Evolutionary conservation across 2,329 filamentous ascomycete genomes (phyloP), one percentile per base, ranked within the genome.

Genomic region (Cladosporium cucumerinum): DNA sequence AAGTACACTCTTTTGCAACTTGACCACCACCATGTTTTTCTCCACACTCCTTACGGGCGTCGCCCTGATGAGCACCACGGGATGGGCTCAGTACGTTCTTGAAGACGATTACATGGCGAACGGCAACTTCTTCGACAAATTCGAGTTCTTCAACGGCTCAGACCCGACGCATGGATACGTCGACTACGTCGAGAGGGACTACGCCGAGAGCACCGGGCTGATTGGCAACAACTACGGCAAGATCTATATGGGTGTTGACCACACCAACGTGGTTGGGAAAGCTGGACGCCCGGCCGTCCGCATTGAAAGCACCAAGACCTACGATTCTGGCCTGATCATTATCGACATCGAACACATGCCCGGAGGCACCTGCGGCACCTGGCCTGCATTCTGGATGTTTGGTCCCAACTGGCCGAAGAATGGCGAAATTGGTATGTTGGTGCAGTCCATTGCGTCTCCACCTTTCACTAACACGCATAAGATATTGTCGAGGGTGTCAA

Each of bases 81-180:
- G 69, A 54, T 70, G 68, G 68, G 72, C 73, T 69, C 66, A 65
- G 12, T 77, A 76, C 64, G 67, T 69, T 21, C 73, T 85, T 54
- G 69, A 80, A 66, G 82, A 84, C 66, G 80, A 83, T 70, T 84
- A 84, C 71, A 77, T 76, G 54, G 69, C 73, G 1, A 67, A 69
- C 39, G 72, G 73, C 57, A 76, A 77, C 65, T 86, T 85, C 71
- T 85, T 85, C 72, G 77, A 80, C 69, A 77, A 80, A 69, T 85
- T 86, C 72, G 70, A 74, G 32, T 86, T 86, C 74, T 85, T 77
- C 69, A 82, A 80, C 8, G 78, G 66, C 18, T 23, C 70, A 3
- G 92, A 95, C 72, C 91, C 91, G 0, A 95, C 91, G 2, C 71
- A 87, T 67, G 92, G 91, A 34, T 92, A 87, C 71, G 91, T 95